These are phyloP conservation scores for Globisporangium spinosum DNA, from an alignment of 352 stramenopile genomes.

Conservation along the genomic window DNA sequence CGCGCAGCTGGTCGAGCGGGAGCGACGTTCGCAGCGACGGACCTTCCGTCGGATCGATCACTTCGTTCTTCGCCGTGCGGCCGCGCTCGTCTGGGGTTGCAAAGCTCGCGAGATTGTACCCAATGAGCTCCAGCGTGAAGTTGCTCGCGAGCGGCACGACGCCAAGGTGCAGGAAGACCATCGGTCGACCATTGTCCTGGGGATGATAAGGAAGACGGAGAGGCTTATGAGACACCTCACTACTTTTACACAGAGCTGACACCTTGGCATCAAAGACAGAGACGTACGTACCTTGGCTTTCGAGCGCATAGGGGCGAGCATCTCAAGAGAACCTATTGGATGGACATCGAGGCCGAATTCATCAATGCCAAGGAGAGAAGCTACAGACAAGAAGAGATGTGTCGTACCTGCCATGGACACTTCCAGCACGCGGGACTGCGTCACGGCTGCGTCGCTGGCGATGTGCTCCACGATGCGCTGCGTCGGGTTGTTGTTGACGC, in stretches of 20 bases:
- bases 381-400: no score
- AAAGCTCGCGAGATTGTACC: background rate
- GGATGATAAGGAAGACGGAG: background rate
- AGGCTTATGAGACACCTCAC: background rate
- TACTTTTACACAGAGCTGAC: background rate
- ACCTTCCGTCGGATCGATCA: conserved; percentile 4
- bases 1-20: conserved; percentile 1
- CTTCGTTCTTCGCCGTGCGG: background rate
- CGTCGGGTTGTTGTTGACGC: background rate
- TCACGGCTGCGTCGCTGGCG: background rate
- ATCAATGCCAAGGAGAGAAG: no score
- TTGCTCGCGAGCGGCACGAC: background rate
- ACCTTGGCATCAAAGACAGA: background rate
- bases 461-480: conserved; percentile 3
- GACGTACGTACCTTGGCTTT: background rate
- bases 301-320: background rate
- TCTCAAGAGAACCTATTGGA: background rate
- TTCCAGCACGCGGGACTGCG: background rate
- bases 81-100: background rate
- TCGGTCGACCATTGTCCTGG: background rate
- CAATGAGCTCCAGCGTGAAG: conserved; percentile 5
- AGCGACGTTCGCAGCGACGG: background rate
- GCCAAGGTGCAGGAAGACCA: conserved; percentile 3
- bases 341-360: no score
- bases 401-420: background rate